Evolutionary conservation across 192 early-diverging fungal species (phyloP).

Genomic region (Coemansia biformis): DNA sequence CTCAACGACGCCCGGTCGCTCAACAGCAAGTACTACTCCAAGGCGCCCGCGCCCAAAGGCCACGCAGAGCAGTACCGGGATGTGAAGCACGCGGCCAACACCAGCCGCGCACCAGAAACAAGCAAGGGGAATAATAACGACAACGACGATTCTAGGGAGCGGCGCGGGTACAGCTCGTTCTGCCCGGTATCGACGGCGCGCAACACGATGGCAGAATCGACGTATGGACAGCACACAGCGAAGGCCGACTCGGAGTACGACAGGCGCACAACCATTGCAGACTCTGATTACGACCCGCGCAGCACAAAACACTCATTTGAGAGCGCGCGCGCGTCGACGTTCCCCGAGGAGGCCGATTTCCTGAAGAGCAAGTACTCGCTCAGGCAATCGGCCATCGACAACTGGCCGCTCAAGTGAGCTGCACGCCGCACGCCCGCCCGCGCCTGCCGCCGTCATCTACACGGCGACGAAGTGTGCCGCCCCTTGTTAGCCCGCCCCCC

Average conservation of each 20-base stretch:
- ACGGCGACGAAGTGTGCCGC: no score
- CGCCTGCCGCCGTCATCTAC: slow-evolving; percentile 1
- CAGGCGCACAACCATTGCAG: not conserved
- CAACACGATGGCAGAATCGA: slow-evolving; percentile 4
- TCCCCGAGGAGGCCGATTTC: slow-evolving; percentile 42
- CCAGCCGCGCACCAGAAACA: no score
- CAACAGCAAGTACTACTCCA: not conserved
- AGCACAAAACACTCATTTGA: slow-evolving; percentile 30
- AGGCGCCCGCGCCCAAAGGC: not conserved
- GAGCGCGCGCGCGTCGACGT: slow-evolving; percentile 24
- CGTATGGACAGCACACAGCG: slow-evolving; percentile 3
- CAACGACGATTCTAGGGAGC: slow-evolving; percentile 1
- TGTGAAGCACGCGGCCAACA: not conserved
- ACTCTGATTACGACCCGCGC: slow-evolving; percentile 17
- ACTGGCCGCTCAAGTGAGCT: slow-evolving; percentile 37
- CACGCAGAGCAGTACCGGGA: not conserved
- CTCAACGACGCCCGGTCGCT: slow-evolving; percentile 8
- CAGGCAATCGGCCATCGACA: slow-evolving; percentile 30
- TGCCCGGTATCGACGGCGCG: slow-evolving; percentile 20
- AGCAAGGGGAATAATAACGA: no score
- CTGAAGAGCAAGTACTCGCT: slow-evolving; percentile 30
- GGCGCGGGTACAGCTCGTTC: slow-evolving; percentile 35
- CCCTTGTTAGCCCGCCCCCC: not conserved
- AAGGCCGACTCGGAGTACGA: slow-evolving; percentile 11
- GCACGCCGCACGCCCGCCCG: not conserved